These are phyloP conservation scores for Monilinia polystroma DNA, from an alignment of 2,329 filamentous ascomycete species.

Conservation along the genomic window DNA sequence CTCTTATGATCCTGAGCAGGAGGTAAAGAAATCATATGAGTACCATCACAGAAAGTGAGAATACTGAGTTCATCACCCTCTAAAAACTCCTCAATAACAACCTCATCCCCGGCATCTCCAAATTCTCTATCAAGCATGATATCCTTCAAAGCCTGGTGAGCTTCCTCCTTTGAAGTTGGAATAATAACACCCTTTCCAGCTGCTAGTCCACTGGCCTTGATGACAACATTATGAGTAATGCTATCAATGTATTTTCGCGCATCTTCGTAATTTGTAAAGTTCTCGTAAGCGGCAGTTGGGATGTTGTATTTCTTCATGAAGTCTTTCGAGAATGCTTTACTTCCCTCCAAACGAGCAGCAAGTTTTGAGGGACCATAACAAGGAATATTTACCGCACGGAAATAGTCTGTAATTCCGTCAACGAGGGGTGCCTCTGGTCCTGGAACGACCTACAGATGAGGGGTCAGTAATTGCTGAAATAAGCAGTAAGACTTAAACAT, in stretches of 20 bases:
- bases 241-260: slow-evolving; percentile 73
- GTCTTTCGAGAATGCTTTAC: slow-evolving; percentile 96
- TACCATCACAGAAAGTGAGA: slow-evolving; percentile 87
- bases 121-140: slow-evolving; percentile 92
- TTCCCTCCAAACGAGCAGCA: slow-evolving; percentile 89
- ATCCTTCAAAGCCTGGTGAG: slow-evolving; percentile 74
- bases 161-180: slow-evolving; percentile 69
- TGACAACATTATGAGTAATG: slow-evolving; percentile 73
- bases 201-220: slow-evolving; percentile 90
- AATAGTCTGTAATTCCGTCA: slow-evolving; percentile 82
- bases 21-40: slow-evolving; percentile 77
- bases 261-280: slow-evolving; percentile 75
- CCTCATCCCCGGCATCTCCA: slow-evolving; percentile 80
- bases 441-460: slow-evolving; percentile 59
- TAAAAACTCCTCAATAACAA: slow-evolving; percentile 93
- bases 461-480: not conserved
- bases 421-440: slow-evolving; percentile 94
- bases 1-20: slow-evolving; percentile 97
- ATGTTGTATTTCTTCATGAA: slow-evolving; percentile 93
- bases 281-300: slow-evolving; percentile 86
- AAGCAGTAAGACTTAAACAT: not conserved
- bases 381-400: slow-evolving; percentile 48
- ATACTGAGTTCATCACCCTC: slow-evolving; percentile 91
- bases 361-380: slow-evolving; percentile 79
- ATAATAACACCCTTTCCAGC: slow-evolving; percentile 93